Percentiles rank a stretch among this genome's conserved stretches.
Conservation (phyloP, 257 asterid genomes). For the Solanum phureja region DNA sequence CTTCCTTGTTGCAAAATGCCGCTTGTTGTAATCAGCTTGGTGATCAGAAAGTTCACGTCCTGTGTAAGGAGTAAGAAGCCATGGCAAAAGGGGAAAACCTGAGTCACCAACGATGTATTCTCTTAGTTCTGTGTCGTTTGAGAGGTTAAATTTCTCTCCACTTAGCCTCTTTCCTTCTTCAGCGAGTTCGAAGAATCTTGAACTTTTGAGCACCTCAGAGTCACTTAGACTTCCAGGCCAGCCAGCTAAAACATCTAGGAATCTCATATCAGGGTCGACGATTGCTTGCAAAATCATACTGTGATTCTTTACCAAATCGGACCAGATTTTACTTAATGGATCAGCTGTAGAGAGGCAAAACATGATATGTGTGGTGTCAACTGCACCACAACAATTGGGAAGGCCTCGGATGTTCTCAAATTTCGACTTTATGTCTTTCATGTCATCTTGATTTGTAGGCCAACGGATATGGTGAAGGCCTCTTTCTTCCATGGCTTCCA, state of each 20-base stretch:
- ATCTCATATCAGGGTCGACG: constrained; percentile 18
- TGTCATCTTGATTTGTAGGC: constrained; percentile 8
- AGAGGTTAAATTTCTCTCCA: constrained; percentile 2
- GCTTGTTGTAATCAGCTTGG: constrained; percentile 5
- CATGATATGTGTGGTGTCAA: constrained; percentile 15
- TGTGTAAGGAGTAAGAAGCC: constrained; percentile 20
- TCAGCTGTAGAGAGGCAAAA: constrained; percentile 9
- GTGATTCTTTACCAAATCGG: constrained; percentile 6
- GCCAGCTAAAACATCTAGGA: constrained; percentile 10
- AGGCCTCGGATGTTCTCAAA: constrained; percentile 18
- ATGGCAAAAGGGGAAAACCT: constrained; percentile 22
- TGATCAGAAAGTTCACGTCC: not conserved
- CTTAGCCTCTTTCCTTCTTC: constrained; percentile 7
- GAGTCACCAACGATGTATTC: constrained; percentile 15
- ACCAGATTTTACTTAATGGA: constrained; percentile 7
- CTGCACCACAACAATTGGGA: constrained; percentile 19
- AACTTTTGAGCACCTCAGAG: not conserved
- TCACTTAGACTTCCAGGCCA: constrained; percentile 16
- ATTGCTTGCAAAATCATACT: constrained; percentile 16
- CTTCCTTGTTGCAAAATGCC: constrained; percentile 7
- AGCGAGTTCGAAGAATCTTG: not conserved
- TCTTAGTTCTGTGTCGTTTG: not conserved
- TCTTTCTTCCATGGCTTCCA: constrained; percentile 15
- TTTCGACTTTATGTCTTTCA: constrained; percentile 1
- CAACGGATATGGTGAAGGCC: constrained; percentile 7